Evolutionary conservation across 1,284 basidiomycete species (phyloP).

Genomic region (Trichosporon sp.): DNA sequence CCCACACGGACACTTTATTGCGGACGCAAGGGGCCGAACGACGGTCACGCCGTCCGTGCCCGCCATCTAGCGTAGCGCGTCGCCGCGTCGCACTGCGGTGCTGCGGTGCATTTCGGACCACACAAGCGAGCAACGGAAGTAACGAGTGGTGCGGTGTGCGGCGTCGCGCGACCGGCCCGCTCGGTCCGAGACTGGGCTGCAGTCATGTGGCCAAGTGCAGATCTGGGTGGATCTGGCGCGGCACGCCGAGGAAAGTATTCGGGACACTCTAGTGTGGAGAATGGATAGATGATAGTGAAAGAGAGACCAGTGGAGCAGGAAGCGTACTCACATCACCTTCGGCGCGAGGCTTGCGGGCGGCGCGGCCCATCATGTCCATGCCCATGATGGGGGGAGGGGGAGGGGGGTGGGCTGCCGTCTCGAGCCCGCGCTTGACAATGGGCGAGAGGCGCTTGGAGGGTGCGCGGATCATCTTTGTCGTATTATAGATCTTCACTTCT

Average conservation of each 20-base stretch:
- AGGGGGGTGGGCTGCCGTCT: not conserved
- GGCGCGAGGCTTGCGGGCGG: constrained; percentile 28
- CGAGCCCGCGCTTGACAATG: not conserved
- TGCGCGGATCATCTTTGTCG: not conserved
- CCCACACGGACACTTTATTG: not conserved
- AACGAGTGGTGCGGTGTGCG: too few relatives aligned
- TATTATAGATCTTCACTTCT: not conserved
- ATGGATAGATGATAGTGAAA: not conserved
- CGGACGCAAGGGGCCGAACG: not conserved
- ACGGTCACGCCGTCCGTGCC: too few relatives aligned
- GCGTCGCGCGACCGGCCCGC: not conserved
- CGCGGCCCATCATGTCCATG: constrained; percentile 3
- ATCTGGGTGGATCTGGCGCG: not conserved
- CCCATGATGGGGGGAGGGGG: not conserved
- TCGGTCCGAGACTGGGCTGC: not conserved
- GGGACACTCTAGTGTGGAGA: too few relatives aligned
- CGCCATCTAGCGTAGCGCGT: not conserved
- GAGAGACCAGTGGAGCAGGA: not conserved
- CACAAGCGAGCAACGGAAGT: too few relatives aligned
- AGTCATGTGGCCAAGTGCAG: not conserved
- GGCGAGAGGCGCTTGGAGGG: not conserved
- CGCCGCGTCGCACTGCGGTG: too few relatives aligned
- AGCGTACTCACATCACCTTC: constrained; percentile 30
- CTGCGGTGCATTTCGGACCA: not conserved
- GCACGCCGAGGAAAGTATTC: not conserved